These are phyloP conservation scores for Didymella pinodella DNA, from an alignment of 2,329 filamentous ascomycete genomes.

Conservation along the genomic window DNA sequence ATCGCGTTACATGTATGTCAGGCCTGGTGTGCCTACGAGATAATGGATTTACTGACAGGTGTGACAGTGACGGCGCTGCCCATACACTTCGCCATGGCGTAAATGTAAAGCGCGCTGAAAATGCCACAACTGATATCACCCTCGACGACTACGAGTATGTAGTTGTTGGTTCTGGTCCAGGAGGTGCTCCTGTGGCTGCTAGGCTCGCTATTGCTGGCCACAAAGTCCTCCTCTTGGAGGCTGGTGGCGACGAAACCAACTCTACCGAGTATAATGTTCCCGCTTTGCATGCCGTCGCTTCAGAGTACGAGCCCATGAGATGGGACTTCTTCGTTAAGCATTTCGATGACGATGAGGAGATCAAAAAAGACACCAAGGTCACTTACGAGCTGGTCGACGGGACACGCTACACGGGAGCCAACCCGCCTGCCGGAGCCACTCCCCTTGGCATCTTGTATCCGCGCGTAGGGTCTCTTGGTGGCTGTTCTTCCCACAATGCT, in stretches of 20 bases:
- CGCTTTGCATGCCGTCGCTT: slow-evolving; percentile 60
- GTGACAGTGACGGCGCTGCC: slow-evolving; percentile 30
- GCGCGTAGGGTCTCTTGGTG: slow-evolving; percentile 63
- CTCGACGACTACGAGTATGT: slow-evolving; percentile 64
- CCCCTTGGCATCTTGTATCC: slow-evolving; percentile 65
- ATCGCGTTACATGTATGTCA: slow-evolving; percentile 28
- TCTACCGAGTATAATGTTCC: slow-evolving; percentile 60
- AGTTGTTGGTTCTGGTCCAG: slow-evolving; percentile 67
- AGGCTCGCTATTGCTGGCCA: slow-evolving; percentile 64
- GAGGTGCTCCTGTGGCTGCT: slow-evolving; percentile 66
- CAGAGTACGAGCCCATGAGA: slow-evolving; percentile 61
- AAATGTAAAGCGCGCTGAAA: slow-evolving; percentile 32
- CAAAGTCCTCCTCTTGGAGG: slow-evolving; percentile 65
- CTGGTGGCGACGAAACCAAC: slow-evolving; percentile 63
- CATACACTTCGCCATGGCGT: slow-evolving; percentile 29
- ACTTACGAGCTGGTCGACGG: slow-evolving; percentile 51
- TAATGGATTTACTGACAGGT: slow-evolving; percentile 6
- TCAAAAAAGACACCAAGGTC: slow-evolving; percentile 64
- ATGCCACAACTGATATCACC: slow-evolving; percentile 20
- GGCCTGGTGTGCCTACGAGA: neutral
- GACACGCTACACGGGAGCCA: slow-evolving; percentile 59
- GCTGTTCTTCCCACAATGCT: slow-evolving; percentile 67
- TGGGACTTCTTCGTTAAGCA: slow-evolving; percentile 71
- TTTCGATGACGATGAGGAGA: slow-evolving; percentile 60
- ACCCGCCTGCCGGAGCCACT: slow-evolving; percentile 60